Conservation (phyloP, 2,329 filamentous ascomycete genomes). For the Helotiales sp. region DNA sequence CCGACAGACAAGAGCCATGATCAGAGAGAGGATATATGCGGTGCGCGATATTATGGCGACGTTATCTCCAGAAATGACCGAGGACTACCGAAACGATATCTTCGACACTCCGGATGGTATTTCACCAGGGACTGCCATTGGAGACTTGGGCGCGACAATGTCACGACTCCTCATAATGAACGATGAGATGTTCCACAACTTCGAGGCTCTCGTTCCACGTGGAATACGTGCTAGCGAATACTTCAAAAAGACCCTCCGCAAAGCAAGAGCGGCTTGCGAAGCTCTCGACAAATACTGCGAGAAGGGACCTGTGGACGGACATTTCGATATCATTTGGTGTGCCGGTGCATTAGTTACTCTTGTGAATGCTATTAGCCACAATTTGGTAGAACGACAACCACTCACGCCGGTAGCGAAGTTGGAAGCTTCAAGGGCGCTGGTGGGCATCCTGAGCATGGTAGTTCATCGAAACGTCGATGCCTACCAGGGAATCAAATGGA, state of each 20-base stretch:
- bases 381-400: constrained; percentile 21
- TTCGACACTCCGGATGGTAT: constrained; percentile 24
- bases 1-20: constrained; percentile 18
- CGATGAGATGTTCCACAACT: constrained; percentile 28
- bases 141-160: constrained; percentile 31
- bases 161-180: constrained; percentile 27
- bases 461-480: constrained; percentile 28
- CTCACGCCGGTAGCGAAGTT: constrained; percentile 18
- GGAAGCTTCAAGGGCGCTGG: constrained; percentile 27
- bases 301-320: constrained; percentile 21
- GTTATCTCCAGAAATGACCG: constrained; percentile 22
- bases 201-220: constrained; percentile 24
- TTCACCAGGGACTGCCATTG: constrained; percentile 17
- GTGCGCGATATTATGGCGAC: constrained; percentile 34
- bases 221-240: constrained; percentile 27
- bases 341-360: constrained; percentile 26
- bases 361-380: constrained; percentile 26
- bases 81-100: constrained; percentile 27
- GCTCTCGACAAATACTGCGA: constrained; percentile 27
- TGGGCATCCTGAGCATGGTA: constrained; percentile 28
- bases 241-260: constrained; percentile 27
- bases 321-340: constrained; percentile 30
- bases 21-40: constrained; percentile 18
- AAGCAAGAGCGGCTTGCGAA: constrained; percentile 22
- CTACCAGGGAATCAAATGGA: constrained; percentile 23